Base-by-base conservation (phyloP, 306 rosid genomes). In the Hylodesmum podocarpum region DNA sequence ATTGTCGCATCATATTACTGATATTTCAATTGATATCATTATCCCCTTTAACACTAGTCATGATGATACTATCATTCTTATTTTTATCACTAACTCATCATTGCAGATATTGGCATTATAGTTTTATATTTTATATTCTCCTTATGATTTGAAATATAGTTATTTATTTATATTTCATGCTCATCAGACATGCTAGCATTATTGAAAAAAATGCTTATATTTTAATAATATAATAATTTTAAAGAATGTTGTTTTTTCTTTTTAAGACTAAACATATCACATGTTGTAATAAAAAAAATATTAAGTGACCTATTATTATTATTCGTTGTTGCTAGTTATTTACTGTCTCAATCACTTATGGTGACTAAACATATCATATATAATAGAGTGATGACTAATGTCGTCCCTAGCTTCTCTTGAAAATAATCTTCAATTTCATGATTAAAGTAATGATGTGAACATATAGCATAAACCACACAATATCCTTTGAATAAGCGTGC, bases 31-130 rank as follows among this genome's bases (percentile, higher is more conserved):
- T 22, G 11, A 31, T 3, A 43, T 57, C 19, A 44, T 58, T 31
- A 22, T 69, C 22, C 0, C 50, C 55, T 70, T 49, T n/a, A 46
- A 16, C 70, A 58, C 63, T 46, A 44, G 8, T 40, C 40, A 72
- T 37, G 27, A 58, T 27, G 3, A 4, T 57, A 25, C 28, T 9
- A 44, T 31, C 14, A 66, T 18, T 77, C 61, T 55, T 67, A 5
- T 2, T 61, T 59, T 59, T 69, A 44, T 69, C 54, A 37, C 82
- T 69, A 31, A 33, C 22, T 59, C 77, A 78, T 69, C 71, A 69
- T 78, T 58, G 70, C 70, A 33, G 1, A 1, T 74, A 8, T 18
- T 13, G 24, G 3, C 59, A 59, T 15, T 28, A 73, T 58, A 9
- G 1, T 72, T 72, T 53, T 37, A 22, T 18, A 40, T 28, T 73